These are phyloP conservation scores for Backusella morwellensis DNA, from an alignment of 192 early-diverging fungal genomes.

Conservation along the genomic window DNA sequence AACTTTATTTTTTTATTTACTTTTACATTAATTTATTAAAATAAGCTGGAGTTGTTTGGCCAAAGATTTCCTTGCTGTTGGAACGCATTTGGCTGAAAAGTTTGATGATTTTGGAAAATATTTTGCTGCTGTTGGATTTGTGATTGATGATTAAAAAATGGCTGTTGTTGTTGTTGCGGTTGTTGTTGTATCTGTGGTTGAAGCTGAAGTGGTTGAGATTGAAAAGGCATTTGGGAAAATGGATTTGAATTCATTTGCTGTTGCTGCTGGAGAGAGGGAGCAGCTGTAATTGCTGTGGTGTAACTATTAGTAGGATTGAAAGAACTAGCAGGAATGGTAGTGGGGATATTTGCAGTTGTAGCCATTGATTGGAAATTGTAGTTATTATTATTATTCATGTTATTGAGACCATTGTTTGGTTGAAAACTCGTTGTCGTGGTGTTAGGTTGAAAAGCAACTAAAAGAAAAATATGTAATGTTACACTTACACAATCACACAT, in stretches of 20 bases:
- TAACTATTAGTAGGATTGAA: not conserved
- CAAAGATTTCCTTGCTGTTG: slow-evolving; percentile 1
- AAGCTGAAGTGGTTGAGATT: slow-evolving; percentile 23
- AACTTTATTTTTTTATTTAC: not conserved
- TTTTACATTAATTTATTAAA: not conserved
- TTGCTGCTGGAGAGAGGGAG: not conserved
- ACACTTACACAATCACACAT: not conserved
- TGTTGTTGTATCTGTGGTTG: slow-evolving; percentile 15
- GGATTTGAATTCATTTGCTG: slow-evolving; percentile 14
- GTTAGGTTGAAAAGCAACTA: not conserved
- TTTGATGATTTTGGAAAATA: slow-evolving; percentile 24
- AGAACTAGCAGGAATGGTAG: not conserved
- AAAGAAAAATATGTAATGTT: not conserved
- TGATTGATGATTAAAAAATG: not conserved
- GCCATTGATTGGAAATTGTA: not conserved
- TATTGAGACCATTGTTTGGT: not conserved
- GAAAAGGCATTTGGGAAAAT: slow-evolving; percentile 21
- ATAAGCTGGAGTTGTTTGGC: not conserved
- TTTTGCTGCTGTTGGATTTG: slow-evolving; percentile 35
- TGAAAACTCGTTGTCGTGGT: not conserved
- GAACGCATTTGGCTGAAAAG: not conserved
- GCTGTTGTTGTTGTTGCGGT: slow-evolving; percentile 30
- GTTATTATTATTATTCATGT: not conserved
- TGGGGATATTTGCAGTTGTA: not conserved
- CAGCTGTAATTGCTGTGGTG: not conserved